These are phyloP conservation scores for Colletotrichum lentis DNA, from an alignment of 2,329 filamentous ascomycete genomes.

Conservation along the genomic window DNA sequence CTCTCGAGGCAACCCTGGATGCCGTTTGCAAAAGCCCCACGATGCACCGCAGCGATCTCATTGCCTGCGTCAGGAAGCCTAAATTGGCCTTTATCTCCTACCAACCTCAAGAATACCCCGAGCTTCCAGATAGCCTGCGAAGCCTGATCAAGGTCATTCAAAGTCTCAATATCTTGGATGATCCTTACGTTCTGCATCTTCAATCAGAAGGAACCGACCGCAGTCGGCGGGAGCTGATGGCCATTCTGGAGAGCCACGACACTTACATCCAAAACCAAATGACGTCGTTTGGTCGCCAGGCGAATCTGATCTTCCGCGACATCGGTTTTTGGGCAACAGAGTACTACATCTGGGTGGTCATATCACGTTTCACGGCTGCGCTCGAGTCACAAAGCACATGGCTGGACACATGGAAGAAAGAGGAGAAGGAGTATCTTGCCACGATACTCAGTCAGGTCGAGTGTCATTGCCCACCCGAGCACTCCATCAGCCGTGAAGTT, in stretches of 20 bases:
- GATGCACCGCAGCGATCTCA: slow-evolving; percentile 72
- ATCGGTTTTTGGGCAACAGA: slow-evolving; percentile 76
- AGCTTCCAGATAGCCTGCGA: slow-evolving; percentile 50
- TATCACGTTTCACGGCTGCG: slow-evolving; percentile 47
- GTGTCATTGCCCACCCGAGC: slow-evolving; percentile 37
- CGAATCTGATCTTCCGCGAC: slow-evolving; percentile 60
- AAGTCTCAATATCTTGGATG: slow-evolving; percentile 63
- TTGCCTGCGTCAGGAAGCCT: slow-evolving; percentile 74
- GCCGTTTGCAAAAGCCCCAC: slow-evolving; percentile 75
- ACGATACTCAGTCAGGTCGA: slow-evolving; percentile 54
- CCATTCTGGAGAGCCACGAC: slow-evolving; percentile 52
- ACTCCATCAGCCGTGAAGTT: slow-evolving; percentile 39
- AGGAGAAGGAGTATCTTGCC: slow-evolving; percentile 65
- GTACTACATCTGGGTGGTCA: slow-evolving; percentile 65
- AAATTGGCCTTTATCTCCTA: slow-evolving; percentile 54
- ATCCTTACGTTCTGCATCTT: slow-evolving; percentile 67
- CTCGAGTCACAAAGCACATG: slow-evolving; percentile 40
- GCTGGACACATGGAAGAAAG: slow-evolving; percentile 54
- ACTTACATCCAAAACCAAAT: slow-evolving; percentile 66
- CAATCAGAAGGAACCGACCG: slow-evolving; percentile 51
- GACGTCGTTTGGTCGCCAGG: slow-evolving; percentile 60
- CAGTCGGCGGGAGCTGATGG: slow-evolving; percentile 50
- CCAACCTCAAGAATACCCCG: slow-evolving; percentile 26
- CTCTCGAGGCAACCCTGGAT: slow-evolving; percentile 75
- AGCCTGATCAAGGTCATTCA: slow-evolving; percentile 54